These are phyloP conservation scores for Aulographum hederae DNA, from an alignment of 2,329 filamentous ascomycete genomes.

Conservation along the genomic window DNA sequence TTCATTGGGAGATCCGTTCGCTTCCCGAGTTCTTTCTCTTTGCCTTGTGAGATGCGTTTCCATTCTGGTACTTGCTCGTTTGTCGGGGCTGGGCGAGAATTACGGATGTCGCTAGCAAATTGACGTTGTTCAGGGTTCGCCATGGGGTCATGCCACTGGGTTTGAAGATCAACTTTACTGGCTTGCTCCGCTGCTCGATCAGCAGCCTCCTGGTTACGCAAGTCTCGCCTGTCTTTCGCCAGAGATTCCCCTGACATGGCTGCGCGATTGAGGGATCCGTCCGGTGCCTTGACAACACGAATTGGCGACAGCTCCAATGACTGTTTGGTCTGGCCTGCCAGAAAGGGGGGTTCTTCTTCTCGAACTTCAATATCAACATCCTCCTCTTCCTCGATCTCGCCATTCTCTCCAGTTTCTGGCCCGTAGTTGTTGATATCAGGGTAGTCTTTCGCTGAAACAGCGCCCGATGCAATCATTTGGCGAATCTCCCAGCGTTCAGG, in stretches of 20 bases:
- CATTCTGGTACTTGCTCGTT: conserved; percentile 69
- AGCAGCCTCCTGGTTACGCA: conserved; percentile 75
- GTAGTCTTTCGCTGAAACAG: conserved; percentile 81
- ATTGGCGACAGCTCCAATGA: conserved; percentile 91
- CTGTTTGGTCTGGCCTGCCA: conserved; percentile 91
- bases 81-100: conserved; percentile 39
- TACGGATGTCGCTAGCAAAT: conserved; percentile 75
- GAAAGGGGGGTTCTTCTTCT: conserved; percentile 90
- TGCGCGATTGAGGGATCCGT: conserved; percentile 92
- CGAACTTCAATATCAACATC: conserved; percentile 94
- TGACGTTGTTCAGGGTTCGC: conserved; percentile 65
- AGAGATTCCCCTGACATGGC: conserved; percentile 84
- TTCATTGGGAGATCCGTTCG: conserved; percentile 86
- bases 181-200: conserved; percentile 58
- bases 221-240: conserved; percentile 75
- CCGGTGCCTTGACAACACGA: conserved; percentile 87
- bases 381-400: conserved; percentile 79
- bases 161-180: conserved; percentile 62
- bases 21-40: conserved; percentile 67
- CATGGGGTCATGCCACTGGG: conserved; percentile 97
- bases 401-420: conserved; percentile 71
- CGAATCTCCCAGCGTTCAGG: conserved; percentile 96
- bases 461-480: conserved; percentile 88
- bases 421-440: conserved; percentile 92
- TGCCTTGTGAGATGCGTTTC: conserved; percentile 68